Percentiles rank a stretch among this genome's conserved stretches.
phyloP scores from a whole-genome alignment of 306 rosid genomes.

The Prunus armeniaca region DNA sequence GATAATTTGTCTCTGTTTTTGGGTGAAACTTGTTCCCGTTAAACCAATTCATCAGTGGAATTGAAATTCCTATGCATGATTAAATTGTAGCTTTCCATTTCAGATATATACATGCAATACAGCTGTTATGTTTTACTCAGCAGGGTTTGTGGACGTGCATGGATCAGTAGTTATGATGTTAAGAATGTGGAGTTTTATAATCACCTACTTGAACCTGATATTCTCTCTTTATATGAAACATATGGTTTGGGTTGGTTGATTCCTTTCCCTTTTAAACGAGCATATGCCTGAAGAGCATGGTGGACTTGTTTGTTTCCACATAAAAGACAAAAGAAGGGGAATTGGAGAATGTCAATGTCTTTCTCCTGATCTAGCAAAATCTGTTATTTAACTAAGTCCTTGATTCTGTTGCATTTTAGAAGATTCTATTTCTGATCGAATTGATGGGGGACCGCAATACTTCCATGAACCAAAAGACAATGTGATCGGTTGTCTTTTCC shows the following conservation, averaged over 20 bases:
- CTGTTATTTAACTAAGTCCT: slow-evolving; percentile 39
- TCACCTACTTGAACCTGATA: slow-evolving; percentile 26
- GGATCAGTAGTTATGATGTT: slow-evolving; percentile 36
- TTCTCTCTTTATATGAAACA: slow-evolving; percentile 30
- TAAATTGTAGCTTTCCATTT: slow-evolving; percentile 1
- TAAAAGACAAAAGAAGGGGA: slow-evolving; percentile 31
- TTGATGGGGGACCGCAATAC: slow-evolving; percentile 38
- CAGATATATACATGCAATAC: too few species aligned
- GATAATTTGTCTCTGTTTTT: background rate
- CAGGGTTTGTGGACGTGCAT: slow-evolving; percentile 45
- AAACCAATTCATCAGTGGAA: slow-evolving; percentile 14
- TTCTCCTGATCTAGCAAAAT: slow-evolving; percentile 47
- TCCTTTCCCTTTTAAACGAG: slow-evolving; percentile 40
- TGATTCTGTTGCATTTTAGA: slow-evolving; percentile 36
- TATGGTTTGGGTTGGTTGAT: slow-evolving; percentile 35
- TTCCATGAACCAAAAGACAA: slow-evolving; percentile 30
- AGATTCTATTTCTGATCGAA: slow-evolving; percentile 52
- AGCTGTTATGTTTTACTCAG: too few species aligned
- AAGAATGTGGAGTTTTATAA: slow-evolving; percentile 25
- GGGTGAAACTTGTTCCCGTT: slow-evolving; percentile 18
- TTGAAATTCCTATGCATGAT: slow-evolving; percentile 5
- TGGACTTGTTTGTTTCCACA: slow-evolving; percentile 39
- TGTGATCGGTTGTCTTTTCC: slow-evolving; percentile 28
- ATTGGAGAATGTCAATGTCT: slow-evolving; percentile 53
- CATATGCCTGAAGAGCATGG: slow-evolving; percentile 40